Evolutionary conservation across 2,329 filamentous ascomycete species (phyloP).

Genomic region (Lachnellula arida): DNA sequence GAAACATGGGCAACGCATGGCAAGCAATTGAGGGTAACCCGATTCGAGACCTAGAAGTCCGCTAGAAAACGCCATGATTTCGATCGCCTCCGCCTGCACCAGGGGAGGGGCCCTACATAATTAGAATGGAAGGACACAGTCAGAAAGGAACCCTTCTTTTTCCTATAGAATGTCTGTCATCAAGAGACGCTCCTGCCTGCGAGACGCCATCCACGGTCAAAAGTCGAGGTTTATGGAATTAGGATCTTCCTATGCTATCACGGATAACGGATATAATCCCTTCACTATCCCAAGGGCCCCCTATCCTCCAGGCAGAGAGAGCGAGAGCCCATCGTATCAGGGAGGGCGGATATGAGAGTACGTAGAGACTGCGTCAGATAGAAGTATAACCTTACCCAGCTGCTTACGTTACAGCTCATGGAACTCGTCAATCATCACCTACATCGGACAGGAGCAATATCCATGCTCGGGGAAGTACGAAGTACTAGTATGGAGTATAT

Average conservation of each 20-base stretch:
- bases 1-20: slow-evolving; percentile 4
- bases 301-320: no score
- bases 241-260: no score
- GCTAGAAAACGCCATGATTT: slow-evolving; percentile 8
- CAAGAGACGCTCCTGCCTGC: not conserved
- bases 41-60: slow-evolving; percentile 6
- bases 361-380: no score
- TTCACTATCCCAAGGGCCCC: no score
- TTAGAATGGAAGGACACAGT: not conserved
- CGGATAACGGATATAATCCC: no score
- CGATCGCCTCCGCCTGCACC: not conserved
- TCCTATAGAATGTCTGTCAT: not conserved
- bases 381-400: no score
- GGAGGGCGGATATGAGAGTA: no score
- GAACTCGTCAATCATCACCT: not conserved
- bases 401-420: no score
- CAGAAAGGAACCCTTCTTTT: not conserved
- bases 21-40: not conserved
- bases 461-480: not conserved
- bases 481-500: no score
- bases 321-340: no score
- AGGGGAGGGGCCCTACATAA: not conserved
- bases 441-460: not conserved
- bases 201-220: not conserved
- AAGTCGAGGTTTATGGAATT: not conserved